Base-by-base conservation (phyloP, 106 monocot genomes). In the Gastrodia elata region DNA sequence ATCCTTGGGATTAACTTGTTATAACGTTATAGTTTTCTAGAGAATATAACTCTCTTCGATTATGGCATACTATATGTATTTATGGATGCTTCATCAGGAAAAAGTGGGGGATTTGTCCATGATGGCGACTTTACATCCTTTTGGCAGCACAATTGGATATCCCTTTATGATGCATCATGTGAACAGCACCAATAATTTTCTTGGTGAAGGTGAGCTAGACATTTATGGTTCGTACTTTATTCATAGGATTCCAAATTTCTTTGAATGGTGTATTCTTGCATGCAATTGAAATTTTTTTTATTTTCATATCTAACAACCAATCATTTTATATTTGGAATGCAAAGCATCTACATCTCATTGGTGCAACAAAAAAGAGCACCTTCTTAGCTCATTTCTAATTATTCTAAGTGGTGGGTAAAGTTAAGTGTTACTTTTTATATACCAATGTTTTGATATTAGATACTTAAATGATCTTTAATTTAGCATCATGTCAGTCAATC, bases 131-230 rank as follows among this genome's bases (percentile, higher is more conserved):
- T 73, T 74, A 34, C 64, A 58, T 70, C 73, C 67, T 58, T 39
- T 71, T 38, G 76, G 68, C 36, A 76, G 61, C 64, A 49, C 65
- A 35, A 64, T 42, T 38, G 72, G 80, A 49, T 85, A 77, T 79
- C 59, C 89, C 46, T 77, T 71, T 61, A 52, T 84, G 77, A 68
- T 75, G 75, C 77, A 78, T 39, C 71, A 77, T 40, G 14, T 40
- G 42, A 79, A 82, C 67, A 58, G 80, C 14, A 75, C 58, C 39
- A 79, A 80, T 75, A 64, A 39, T 44, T 64, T 86, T 77, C 41
- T 73, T 30, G 68, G 55, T 76, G 80, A 80, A 86, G 86, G 89
- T 90, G 36, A 43, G 74, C 83, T 70, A 57, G 26, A 74, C 49
- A 61, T 38, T n/a, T n/a, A 67, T 67, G 36, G 34, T n/a, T 35